Evolutionary conservation across 176 grass and related monocot species (phyloP).

Genomic region (Carex kokanica): DNA sequence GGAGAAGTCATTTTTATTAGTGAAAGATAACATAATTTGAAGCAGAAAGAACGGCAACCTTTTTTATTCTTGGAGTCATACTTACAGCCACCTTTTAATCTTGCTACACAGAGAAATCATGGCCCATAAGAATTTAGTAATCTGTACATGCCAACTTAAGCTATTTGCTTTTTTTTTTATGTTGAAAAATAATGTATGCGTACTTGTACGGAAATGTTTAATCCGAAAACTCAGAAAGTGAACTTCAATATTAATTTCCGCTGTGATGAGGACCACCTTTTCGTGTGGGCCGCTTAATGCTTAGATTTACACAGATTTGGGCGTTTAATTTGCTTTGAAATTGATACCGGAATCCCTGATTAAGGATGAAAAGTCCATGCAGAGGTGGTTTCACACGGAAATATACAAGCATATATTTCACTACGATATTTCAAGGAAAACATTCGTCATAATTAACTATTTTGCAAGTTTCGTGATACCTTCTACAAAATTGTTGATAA

Average conservation of each 20-base stretch:
- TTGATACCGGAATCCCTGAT: not conserved
- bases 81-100: not conserved
- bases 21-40: not conserved
- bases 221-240: not conserved
- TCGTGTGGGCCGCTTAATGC: too few species aligned
- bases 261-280: not conserved
- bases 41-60: not conserved
- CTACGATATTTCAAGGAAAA: not conserved
- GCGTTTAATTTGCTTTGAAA: constrained; percentile 4
- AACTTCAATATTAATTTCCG: not conserved
- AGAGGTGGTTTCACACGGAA: too few species aligned
- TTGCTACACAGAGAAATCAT: not conserved
- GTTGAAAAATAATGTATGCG: too few species aligned
- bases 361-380: not conserved
- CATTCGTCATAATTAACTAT: too few species aligned
- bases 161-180: not conserved
- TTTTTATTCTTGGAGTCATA: not conserved
- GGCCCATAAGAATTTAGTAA: not conserved
- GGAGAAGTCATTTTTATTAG: not conserved
- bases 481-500: too few species aligned
- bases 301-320: constrained; percentile 2
- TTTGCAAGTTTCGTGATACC: too few species aligned
- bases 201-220: not conserved
- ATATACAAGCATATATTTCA: too few species aligned
- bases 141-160: not conserved